Base-by-base conservation (phyloP, 2,329 filamentous ascomycete species). In the Sporothrix sp. region DNA sequence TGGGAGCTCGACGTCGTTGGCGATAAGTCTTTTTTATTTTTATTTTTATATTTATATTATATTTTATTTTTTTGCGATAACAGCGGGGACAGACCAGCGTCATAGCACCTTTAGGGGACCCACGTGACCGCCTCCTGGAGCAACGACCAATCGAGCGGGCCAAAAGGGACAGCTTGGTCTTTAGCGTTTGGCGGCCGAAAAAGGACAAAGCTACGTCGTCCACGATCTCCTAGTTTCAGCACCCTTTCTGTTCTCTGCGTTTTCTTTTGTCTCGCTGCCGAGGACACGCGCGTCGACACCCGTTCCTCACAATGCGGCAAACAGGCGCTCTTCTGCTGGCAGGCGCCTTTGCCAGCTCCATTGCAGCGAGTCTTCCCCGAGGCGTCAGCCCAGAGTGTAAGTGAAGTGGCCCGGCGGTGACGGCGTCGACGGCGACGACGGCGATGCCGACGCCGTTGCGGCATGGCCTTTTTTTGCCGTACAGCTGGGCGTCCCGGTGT, bases 321-420 rank as follows among this genome's bases (percentile, higher is more conserved):
- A 68, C 67, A 60, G 66, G 64, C 57, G 68, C 71, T 52, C 61
- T 75, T 67, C 69, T 74, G 66, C 70, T 79, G 57, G 56, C 76
- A 54, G 66, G 75, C 66, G 72, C 73, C 59, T 62, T 76, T 56
- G 69, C 69, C 56, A 70, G 69, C 48, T 67, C 64, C 57, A 80
- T 78, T 63, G 82, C 84, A 56, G 73, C 78, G 52, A 71, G 77
- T 53, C 72, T 88, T 63, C 90, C 90, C 51, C 79, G 88, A 63
- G 90, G 90, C 60, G 90, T 96, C 61, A 81, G 85, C 32, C 90
- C 90, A 43, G 89, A 96, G 70, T 95, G 90, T 96, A 76, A 70
- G 85, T 79, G 36, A 28, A 18, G 23, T 25, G 38, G 20, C 11
- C n/a, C 3, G 18, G 27, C 16, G 13, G 30, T 35, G 14, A 13